These are phyloP conservation scores for Ceratobasidium sp. DNA, from an alignment of 1,284 basidiomycete genomes.

Conservation along the genomic window DNA sequence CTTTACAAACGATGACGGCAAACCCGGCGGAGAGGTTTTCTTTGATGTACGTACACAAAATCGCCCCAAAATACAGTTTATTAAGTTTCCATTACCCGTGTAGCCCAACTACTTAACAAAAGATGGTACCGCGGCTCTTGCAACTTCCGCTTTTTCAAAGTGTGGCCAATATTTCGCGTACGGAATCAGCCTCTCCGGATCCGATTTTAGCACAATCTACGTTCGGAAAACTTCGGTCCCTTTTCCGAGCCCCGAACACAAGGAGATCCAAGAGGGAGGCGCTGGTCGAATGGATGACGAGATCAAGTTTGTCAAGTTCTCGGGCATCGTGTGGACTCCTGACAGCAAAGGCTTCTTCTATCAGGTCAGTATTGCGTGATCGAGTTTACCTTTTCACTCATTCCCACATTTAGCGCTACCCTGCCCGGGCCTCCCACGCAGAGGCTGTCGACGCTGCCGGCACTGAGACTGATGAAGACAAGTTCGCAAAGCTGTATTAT, in stretches of 20 bases:
- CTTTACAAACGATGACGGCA: constrained; percentile 61
- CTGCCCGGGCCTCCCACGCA: constrained; percentile 66
- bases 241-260: neutral
- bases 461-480: constrained; percentile 74
- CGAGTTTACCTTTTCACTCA: constrained; percentile 21
- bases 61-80: neutral
- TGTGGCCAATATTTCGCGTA: constrained; percentile 76
- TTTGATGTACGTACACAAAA: constrained; percentile 70
- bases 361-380: constrained; percentile 65
- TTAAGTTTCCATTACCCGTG: neutral
- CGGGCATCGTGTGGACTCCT: constrained; percentile 76
- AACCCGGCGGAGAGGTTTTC: constrained; percentile 71
- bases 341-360: constrained; percentile 88
- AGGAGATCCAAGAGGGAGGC: neutral
- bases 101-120: constrained; percentile 77
- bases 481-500: constrained; percentile 81
- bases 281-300: neutral
- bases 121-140: constrained; percentile 80
- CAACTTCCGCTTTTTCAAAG: constrained; percentile 71
- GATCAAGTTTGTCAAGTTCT: constrained; percentile 76
- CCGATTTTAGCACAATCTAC: too few relatives aligned
- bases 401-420: constrained; percentile 65
- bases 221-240: too few relatives aligned
- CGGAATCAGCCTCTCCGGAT: too few relatives aligned
- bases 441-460: constrained; percentile 65